Evolutionary conservation across 73 alveolate genomes (phyloP).

Genomic region (Effrenium voratum): DNA sequence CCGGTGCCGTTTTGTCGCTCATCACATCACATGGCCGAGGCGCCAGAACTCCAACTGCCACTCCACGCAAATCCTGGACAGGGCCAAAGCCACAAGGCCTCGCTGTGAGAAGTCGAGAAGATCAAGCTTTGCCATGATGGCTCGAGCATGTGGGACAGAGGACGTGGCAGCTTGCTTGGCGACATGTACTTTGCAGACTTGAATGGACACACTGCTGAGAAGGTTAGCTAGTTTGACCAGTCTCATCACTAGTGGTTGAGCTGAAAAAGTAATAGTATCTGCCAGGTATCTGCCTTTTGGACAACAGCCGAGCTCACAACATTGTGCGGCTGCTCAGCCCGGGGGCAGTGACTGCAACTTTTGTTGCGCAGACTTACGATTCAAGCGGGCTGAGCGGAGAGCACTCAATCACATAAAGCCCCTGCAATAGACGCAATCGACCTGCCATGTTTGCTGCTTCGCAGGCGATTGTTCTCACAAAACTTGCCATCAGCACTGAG

Average conservation of each 20-base stretch:
- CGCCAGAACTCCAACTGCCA: slow-evolving; percentile 48
- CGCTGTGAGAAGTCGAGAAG: no score
- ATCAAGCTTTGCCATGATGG: no score
- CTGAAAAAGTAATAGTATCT: not conserved
- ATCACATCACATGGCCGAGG: no score
- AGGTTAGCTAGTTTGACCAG: not conserved
- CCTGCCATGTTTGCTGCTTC: no score
- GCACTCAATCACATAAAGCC: no score
- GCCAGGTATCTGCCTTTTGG: slow-evolving; percentile 63
- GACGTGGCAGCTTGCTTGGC: no score
- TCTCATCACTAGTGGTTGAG: not conserved
- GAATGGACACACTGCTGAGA: not conserved
- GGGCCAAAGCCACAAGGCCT: slow-evolving; percentile 76
- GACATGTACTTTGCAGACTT: not conserved
- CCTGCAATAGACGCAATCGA: no score
- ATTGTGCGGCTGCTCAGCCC: slow-evolving; percentile 19
- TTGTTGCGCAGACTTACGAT: no score
- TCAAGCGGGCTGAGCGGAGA: no score
- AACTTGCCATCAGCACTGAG: slow-evolving; percentile 82
- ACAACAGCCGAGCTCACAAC: slow-evolving; percentile 88
- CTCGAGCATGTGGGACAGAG: no score
- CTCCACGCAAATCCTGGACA: slow-evolving; percentile 70
- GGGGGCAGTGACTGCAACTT: no score
- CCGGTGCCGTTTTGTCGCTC: no score
- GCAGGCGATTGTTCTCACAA: slow-evolving; percentile 73